Evolutionary conservation across 1,284 basidiomycete genomes (phyloP), one percentile per base, ranked within the genome.

Genomic region (Apiotrichum akiyoshidainum): DNA sequence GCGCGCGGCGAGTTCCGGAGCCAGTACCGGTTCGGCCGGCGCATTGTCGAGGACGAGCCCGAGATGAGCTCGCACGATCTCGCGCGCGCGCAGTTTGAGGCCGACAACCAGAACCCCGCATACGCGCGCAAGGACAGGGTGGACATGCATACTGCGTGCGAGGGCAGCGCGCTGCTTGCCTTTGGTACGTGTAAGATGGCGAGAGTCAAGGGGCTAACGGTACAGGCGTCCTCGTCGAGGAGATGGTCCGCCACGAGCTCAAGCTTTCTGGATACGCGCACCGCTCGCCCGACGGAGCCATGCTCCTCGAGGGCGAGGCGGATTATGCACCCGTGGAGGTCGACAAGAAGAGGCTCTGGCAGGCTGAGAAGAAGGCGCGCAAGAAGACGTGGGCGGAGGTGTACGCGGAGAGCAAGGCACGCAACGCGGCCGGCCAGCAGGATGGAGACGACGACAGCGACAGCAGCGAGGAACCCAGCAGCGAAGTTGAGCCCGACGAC

Each of bases 71-170:
- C 19, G 42, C 10, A 47, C 47, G 57, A 60, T 39, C 53, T 35
- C 34, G 58, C 52, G n/a, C 44, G 31, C 26, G 26, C 21, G 6
- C 31, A 40, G n/a, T 46, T 31, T 45, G 40, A 41, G n/a, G 40
- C 5, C 11, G 49, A 46, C 42, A n/a, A 12, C 16, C 5, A 34
- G 13, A 37, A 35, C 16, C 21, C 41, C 45, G 16, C 40, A 37
- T 50, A 40, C 16, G 54, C 42, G 9, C 46, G 31, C 33, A 55
- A 60, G 19, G 45, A 39, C 39, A 44, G 40, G 7, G 50, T 67
- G 26, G 69, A 74, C 54, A 73, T 76, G 72, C 59, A 57, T 33
- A 57, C 54, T 7, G 66, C 68, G 11, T 54, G 74, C 14, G 69
- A 73, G 46, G 70, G 68, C 2, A 52, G 61, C 14, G 72, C 67